These are phyloP conservation scores for Auricularia heimuer DNA, from an alignment of 768 basidiomycete genomes.

Conservation along the genomic window DNA sequence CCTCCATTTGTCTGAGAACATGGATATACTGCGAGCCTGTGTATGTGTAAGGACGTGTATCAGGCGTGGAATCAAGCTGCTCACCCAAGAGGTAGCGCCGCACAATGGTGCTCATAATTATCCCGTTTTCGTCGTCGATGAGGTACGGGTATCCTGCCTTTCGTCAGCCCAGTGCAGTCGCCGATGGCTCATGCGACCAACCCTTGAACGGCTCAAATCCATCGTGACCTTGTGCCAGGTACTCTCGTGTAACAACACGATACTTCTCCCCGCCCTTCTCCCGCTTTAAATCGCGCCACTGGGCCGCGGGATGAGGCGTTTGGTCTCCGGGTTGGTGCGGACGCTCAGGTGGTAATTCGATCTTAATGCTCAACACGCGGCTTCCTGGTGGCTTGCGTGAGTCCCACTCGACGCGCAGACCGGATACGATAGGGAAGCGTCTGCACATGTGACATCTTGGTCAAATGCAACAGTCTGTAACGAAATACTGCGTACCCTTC, in stretches of 20 bases:
- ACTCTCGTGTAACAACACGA: constrained; percentile 76
- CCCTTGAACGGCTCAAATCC: constrained; percentile 64
- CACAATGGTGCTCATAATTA: constrained; percentile 48
- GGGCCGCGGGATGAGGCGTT: constrained; percentile 27
- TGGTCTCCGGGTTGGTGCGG: constrained; percentile 14
- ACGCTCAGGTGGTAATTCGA: constrained; percentile 30
- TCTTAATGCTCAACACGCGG: constrained; percentile 66
- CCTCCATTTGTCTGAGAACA: background rate
- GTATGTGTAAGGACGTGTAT: background rate
- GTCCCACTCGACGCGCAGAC: constrained; percentile 81
- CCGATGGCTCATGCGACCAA: constrained; percentile 21
- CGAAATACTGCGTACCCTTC: constrained; percentile 49
- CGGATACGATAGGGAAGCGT: constrained; percentile 82
- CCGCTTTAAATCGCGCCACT: constrained; percentile 43
- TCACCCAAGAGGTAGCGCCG: background rate
- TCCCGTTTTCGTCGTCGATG: constrained; percentile 76
- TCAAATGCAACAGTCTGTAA: constrained; percentile 10
- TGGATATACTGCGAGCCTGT: background rate
- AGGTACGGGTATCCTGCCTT: constrained; percentile 31
- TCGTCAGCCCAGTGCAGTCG: no score
- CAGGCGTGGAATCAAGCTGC: background rate
- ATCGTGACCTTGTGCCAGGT: constrained; percentile 78
- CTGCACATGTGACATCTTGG: constrained; percentile 27
- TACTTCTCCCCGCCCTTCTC: constrained; percentile 49
- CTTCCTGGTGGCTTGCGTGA: constrained; percentile 60